Percentiles rank a stretch among this genome's conserved stretches.
phyloP scores from a whole-genome alignment of 495 filamentous ascomycete genomes.

The Cryomyces antarcticus region DNA sequence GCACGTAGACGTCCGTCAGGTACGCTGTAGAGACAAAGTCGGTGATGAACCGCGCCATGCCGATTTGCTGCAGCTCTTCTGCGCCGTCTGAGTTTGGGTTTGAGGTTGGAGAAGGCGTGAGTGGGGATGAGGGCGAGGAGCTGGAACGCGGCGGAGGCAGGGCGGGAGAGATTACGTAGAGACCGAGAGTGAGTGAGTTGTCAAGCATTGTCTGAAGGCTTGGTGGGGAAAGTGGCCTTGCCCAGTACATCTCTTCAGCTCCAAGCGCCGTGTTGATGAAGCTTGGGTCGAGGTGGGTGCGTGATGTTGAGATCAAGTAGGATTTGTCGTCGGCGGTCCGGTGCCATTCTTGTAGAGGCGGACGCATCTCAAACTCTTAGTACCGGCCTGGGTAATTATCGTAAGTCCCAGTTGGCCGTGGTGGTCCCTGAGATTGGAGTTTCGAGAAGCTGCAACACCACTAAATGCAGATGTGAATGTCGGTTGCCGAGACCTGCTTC shows the following conservation, averaged over 20 bases:
- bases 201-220: slow-evolving; percentile 10
- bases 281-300: slow-evolving; percentile 3
- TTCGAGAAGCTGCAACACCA: too few species aligned
- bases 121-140: neutral
- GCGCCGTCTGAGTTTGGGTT: neutral
- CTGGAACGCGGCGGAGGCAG: neutral
- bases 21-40: slow-evolving; percentile 47
- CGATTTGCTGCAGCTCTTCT: slow-evolving; percentile 22
- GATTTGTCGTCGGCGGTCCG: neutral
- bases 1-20: slow-evolving; percentile 47
- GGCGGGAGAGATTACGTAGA: slow-evolving; percentile 8
- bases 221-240: slow-evolving; percentile 4
- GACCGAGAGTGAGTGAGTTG: slow-evolving; percentile 14
- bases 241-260: slow-evolving; percentile 15
- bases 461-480: too few species aligned
- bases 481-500: too few species aligned
- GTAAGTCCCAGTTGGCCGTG: too few species aligned
- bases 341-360: neutral
- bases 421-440: too few species aligned
- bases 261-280: slow-evolving; percentile 16
- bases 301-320: slow-evolving; percentile 11
- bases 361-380: too few species aligned
- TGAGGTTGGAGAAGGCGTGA: slow-evolving; percentile 3
- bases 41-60: slow-evolving; percentile 42
- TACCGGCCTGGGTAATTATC: too few species aligned